These are phyloP conservation scores for Hymenotorrendiella dingleyae DNA, from an alignment of 2,329 filamentous ascomycete species.

Conservation along the genomic window DNA sequence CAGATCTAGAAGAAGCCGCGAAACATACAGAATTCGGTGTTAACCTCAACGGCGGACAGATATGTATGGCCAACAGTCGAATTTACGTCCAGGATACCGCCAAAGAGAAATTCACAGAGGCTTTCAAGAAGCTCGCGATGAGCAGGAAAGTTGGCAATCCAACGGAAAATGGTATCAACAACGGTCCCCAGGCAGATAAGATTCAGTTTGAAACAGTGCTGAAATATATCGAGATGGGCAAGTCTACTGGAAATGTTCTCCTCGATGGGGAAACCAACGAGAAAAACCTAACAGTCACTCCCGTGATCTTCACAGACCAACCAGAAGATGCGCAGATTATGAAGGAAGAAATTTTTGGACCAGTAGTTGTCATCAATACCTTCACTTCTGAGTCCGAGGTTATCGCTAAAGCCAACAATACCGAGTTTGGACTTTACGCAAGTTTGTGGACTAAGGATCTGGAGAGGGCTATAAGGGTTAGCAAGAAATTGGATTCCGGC, in stretches of 20 bases:
- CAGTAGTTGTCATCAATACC: slow-evolving; percentile 49
- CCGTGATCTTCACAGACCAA: slow-evolving; percentile 17
- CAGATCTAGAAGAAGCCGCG: slow-evolving; percentile 36
- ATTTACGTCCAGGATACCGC: slow-evolving; percentile 22
- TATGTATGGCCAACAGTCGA: slow-evolving; percentile 21
- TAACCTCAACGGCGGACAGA: slow-evolving; percentile 22
- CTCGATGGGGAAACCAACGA: slow-evolving; percentile 7
- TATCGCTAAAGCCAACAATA: slow-evolving; percentile 55
- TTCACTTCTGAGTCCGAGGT: slow-evolving; percentile 51
- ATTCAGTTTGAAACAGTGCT: slow-evolving; percentile 17
- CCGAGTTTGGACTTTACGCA: slow-evolving; percentile 54
- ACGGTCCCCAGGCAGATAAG: slow-evolving; percentile 22
- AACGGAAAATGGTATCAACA: slow-evolving; percentile 10
- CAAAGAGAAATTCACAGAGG: slow-evolving; percentile 16
- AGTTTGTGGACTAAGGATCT: slow-evolving; percentile 48
- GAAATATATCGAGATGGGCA: slow-evolving; percentile 20
- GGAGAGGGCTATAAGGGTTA: slow-evolving; percentile 52
- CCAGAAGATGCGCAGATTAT: slow-evolving; percentile 20
- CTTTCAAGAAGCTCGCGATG: slow-evolving; percentile 14
- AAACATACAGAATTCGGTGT: slow-evolving; percentile 15
- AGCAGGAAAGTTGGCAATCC: slow-evolving; percentile 17
- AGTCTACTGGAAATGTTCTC: slow-evolving; percentile 13
- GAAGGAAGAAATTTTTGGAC: slow-evolving; percentile 56
- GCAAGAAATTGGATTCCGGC: slow-evolving; percentile 54
- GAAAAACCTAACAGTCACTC: slow-evolving; percentile 12